phyloP scores from a whole-genome alignment of 352 stramenopile species.

The Phytophthora vignae region DNA sequence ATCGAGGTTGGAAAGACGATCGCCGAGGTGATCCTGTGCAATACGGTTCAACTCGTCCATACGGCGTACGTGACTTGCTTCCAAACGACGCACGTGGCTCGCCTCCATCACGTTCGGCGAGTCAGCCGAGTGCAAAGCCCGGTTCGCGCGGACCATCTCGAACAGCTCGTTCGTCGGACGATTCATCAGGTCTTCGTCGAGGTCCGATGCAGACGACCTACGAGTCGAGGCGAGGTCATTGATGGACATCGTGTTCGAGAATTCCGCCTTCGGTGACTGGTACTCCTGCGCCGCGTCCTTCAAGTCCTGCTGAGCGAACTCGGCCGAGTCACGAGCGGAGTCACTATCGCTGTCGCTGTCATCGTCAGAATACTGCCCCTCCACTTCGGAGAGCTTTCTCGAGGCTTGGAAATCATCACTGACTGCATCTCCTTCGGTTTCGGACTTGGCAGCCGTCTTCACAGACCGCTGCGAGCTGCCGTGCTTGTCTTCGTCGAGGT shows the following conservation, averaged over 20 bases:
- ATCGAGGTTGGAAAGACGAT: conserved; percentile 52
- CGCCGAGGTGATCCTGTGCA: conserved; percentile 52
- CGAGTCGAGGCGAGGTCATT: conserved; percentile 32
- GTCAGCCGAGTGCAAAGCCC: conserved; percentile 9
- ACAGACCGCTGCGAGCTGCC: conserved; percentile 27
- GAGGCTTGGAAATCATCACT: conserved; percentile 31
- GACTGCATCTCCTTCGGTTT: conserved; percentile 19
- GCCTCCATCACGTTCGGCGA: conserved; percentile 56
- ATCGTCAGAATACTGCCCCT: conserved; percentile 25
- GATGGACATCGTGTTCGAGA: conserved; percentile 35
- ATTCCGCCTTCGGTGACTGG: conserved; percentile 19
- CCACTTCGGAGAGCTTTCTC: conserved; percentile 28
- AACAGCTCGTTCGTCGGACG: conserved; percentile 58
- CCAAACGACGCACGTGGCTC: conserved; percentile 57
- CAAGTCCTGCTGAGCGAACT: conserved; percentile 28
- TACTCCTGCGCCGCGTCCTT: conserved; percentile 25
- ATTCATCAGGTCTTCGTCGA: conserved; percentile 61
- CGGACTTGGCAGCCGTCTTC: conserved; percentile 13
- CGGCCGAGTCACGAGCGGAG: conserved; percentile 18
- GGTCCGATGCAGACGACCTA: conserved; percentile 30
- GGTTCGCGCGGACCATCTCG: conserved; percentile 53
- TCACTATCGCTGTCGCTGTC: conserved; percentile 21
- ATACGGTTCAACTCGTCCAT: conserved; percentile 68
- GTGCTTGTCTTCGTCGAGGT: conserved; percentile 39
- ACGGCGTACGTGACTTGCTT: conserved; percentile 52